phyloP scores from a whole-genome alignment of 2,329 filamentous ascomycete genomes.

The Huntiella moniliformis region DNA sequence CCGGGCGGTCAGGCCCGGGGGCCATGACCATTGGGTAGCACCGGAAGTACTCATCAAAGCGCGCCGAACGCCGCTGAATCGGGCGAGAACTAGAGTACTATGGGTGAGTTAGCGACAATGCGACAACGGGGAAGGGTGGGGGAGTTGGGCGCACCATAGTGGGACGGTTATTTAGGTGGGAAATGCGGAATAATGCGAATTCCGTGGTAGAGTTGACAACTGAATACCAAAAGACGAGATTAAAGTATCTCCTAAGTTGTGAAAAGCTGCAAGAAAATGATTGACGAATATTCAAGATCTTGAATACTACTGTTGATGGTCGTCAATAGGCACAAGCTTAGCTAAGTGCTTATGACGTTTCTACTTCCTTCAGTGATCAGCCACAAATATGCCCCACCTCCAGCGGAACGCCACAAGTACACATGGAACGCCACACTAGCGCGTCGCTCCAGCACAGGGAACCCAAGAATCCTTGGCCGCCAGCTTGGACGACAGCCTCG shows the following conservation, averaged over 20 bases:
- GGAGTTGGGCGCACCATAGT: no score
- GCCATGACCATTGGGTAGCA: constrained; percentile 94
- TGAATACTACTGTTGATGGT: no score
- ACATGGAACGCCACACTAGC: constrained; percentile 4
- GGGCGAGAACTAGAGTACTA: constrained; percentile 15
- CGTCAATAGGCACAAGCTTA: background rate
- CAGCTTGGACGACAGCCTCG: constrained; percentile 9
- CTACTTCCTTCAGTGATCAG: constrained; percentile 9
- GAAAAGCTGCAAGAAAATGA: no score
- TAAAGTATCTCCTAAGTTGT: no score
- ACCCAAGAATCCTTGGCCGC: background rate
- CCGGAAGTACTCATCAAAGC: constrained; percentile 96
- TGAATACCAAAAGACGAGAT: no score
- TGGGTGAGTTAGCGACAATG: background rate
- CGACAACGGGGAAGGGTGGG: background rate
- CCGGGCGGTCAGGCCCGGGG: constrained; percentile 69
- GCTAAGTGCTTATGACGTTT: constrained; percentile 11
- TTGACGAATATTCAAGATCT: no score
- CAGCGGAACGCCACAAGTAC: constrained; percentile 1
- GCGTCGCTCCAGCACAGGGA: constrained; percentile 1
- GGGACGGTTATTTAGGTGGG: no score
- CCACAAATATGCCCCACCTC: background rate
- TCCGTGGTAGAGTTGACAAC: no score
- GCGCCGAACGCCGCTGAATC: constrained; percentile 38
- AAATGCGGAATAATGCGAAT: no score